Evolutionary conservation across 495 filamentous ascomycete genomes (phyloP).

Genomic region (Aspergillus leporis): DNA sequence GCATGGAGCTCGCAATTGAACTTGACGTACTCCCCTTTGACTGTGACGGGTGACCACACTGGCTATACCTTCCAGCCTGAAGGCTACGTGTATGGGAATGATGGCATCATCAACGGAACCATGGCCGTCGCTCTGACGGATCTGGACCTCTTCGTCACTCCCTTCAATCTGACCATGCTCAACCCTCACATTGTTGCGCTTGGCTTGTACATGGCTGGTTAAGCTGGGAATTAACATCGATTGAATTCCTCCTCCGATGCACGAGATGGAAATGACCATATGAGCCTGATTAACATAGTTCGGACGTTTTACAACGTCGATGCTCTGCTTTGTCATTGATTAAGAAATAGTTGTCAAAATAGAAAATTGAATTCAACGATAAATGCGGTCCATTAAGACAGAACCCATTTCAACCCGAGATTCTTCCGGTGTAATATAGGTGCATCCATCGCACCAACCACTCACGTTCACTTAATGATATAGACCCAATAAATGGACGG

Average conservation of each 20-base stretch:
- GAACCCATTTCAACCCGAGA: too few species aligned
- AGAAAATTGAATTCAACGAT: too few species aligned
- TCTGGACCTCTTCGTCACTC: slow-evolving; percentile 63
- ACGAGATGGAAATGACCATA: neutral
- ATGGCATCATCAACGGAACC: slow-evolving; percentile 75
- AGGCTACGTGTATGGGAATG: slow-evolving; percentile 58
- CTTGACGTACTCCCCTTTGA: slow-evolving; percentile 74
- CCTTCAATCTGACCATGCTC: slow-evolving; percentile 72
- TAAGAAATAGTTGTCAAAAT: too few species aligned
- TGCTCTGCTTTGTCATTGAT: too few species aligned
- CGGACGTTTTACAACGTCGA: too few species aligned
- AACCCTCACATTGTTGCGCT: slow-evolving; percentile 75
- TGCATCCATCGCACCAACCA: too few species aligned
- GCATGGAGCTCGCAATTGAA: slow-evolving; percentile 85
- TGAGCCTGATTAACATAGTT: neutral
- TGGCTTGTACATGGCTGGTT: neutral
- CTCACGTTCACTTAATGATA: too few species aligned
- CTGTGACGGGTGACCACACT: slow-evolving; percentile 35
- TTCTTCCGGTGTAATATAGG: too few species aligned
- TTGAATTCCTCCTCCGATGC: neutral
- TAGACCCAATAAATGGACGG: too few species aligned
- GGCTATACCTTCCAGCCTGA: slow-evolving; percentile 66
- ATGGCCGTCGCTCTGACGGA: slow-evolving; percentile 81
- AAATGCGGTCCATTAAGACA: too few species aligned
- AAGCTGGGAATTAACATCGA: neutral